Evolutionary conservation across 208 protist genomes (phyloP), one percentile per base, ranked within the genome.

Genomic region (Naegleria lovaniensis): DNA sequence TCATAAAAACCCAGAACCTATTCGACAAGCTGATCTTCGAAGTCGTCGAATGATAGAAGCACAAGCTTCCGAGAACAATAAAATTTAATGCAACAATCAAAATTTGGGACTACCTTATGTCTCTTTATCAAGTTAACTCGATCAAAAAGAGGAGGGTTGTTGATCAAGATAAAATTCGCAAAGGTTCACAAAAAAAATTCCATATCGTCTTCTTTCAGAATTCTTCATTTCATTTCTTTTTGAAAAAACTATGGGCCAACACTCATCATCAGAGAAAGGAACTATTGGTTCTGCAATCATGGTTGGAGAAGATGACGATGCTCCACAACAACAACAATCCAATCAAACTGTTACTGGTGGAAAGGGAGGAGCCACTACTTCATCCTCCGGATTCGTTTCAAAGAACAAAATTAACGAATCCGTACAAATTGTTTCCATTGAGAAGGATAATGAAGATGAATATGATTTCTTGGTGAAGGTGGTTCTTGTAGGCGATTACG

Each of bases 21-120:
- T 89, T 2, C 33, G 86, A 58, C 48, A 89, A n/a, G 86, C 86
- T 40, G 86, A 89, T 76, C 75, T 89, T n/a, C 9, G 48, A 38
- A 41, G 41, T 4, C 59, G 86, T 43, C 22, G 33, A 40, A 13
- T 83, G 22, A 36, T 83, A 40, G 55, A 67, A 29, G 19, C 11
- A 67, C 55, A 67, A 67, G 55, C 55, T 48, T 1, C 43, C 13
- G 0, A 13, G 29, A 76, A 76, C 2, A 76, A 7, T 7, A 48
- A n/a, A n/a, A n/a, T n/a, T n/a, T n/a, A n/a, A n/a, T n/a, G n/a
- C n/a, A n/a, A n/a, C n/a, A n/a, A n/a, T n/a, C n/a, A n/a, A n/a
- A n/a, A n/a, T n/a, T n/a, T n/a, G n/a, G n/a, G n/a, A n/a, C n/a
- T n/a, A n/a, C n/a, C n/a, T n/a, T n/a, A n/a, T n/a, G n/a, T n/a